Percentiles rank a stretch among this genome's conserved stretches.
These are phyloP conservation scores for Geoglossum glabrum DNA, from an alignment of 495 filamentous ascomycete genomes.

Conservation along the genomic window DNA sequence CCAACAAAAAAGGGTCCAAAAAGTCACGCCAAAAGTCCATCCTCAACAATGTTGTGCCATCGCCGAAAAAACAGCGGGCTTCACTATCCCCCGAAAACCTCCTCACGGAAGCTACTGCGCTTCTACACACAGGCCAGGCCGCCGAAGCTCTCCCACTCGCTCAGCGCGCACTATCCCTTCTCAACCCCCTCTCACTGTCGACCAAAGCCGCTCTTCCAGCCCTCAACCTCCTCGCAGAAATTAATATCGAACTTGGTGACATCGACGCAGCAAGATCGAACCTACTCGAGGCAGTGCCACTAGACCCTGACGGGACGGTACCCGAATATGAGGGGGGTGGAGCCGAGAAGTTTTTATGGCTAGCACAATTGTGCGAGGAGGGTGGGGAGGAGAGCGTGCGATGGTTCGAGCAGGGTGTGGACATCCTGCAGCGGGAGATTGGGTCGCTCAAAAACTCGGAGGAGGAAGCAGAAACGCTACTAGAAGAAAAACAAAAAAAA, in stretches of 20 bases:
- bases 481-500: not conserved
- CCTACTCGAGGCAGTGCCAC: slow-evolving; percentile 45
- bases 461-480: slow-evolving; percentile 20
- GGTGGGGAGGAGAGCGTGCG: slow-evolving; percentile 65
- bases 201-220: slow-evolving; percentile 34
- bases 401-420: slow-evolving; percentile 74
- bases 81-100: slow-evolving; percentile 28
- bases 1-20: slow-evolving; percentile 23
- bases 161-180: slow-evolving; percentile 34
- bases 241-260: slow-evolving; percentile 68
- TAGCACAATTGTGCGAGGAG: slow-evolving; percentile 78
- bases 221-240: slow-evolving; percentile 63
- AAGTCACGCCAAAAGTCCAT: slow-evolving; percentile 27
- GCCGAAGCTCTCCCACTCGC: slow-evolving; percentile 47
- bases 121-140: slow-evolving; percentile 49
- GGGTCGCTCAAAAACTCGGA: slow-evolving; percentile 23
- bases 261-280: slow-evolving; percentile 44
- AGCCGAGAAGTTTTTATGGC: slow-evolving; percentile 85
- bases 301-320: slow-evolving; percentile 50
- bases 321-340: slow-evolving; percentile 50
- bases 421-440: slow-evolving; percentile 45
- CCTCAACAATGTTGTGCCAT: slow-evolving; percentile 19
- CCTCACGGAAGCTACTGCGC: slow-evolving; percentile 45
- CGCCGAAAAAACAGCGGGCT: slow-evolving; percentile 22
- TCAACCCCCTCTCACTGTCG: slow-evolving; percentile 20